These are phyloP conservation scores for Pterocarpus macrocarpus DNA, from an alignment of 306 rosid species.

Conservation along the genomic window DNA sequence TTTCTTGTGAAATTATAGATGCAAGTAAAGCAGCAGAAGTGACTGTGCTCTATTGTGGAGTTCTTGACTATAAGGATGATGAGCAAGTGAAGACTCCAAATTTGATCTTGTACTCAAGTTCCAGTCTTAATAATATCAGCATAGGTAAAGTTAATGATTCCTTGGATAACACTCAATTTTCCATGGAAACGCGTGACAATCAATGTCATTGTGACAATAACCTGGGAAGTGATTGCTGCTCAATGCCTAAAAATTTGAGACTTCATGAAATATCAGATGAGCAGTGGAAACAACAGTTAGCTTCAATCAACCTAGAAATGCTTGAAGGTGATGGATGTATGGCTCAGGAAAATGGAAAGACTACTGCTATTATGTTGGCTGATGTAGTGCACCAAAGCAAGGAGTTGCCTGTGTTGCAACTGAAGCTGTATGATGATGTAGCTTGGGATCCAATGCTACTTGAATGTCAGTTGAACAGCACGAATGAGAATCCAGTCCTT, in stretches of 20 bases:
- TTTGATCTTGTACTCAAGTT: constrained; percentile 34
- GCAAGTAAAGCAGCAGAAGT: constrained; percentile 33
- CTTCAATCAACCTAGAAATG: constrained; percentile 3
- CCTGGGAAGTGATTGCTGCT: constrained; percentile 7
- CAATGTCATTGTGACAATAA: constrained; percentile 11
- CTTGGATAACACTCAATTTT: constrained; percentile 23
- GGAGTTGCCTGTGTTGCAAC: constrained; percentile 22
- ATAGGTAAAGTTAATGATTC: background rate
- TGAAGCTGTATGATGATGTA: constrained; percentile 17
- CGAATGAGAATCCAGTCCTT: constrained; percentile 13
- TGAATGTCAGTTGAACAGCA: constrained; percentile 28
- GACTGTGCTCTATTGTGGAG: constrained; percentile 29
- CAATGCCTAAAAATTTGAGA: constrained; percentile 14
- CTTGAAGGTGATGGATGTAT: constrained; percentile 34
- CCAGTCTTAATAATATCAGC: background rate
- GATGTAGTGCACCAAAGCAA: constrained; percentile 26
- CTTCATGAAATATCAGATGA: constrained; percentile 37
- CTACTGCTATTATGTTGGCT: background rate
- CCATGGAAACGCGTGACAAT: background rate
- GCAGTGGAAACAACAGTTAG: background rate
- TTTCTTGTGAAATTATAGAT: constrained; percentile 40
- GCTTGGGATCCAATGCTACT: constrained; percentile 45
- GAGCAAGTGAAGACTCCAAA: constrained; percentile 21
- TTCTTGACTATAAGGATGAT: constrained; percentile 39
- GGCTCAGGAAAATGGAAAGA: constrained; percentile 11